Evolutionary conservation across 163 green algal species (phyloP).

Genomic region (Chlamydomonas reinhardtii): DNA sequence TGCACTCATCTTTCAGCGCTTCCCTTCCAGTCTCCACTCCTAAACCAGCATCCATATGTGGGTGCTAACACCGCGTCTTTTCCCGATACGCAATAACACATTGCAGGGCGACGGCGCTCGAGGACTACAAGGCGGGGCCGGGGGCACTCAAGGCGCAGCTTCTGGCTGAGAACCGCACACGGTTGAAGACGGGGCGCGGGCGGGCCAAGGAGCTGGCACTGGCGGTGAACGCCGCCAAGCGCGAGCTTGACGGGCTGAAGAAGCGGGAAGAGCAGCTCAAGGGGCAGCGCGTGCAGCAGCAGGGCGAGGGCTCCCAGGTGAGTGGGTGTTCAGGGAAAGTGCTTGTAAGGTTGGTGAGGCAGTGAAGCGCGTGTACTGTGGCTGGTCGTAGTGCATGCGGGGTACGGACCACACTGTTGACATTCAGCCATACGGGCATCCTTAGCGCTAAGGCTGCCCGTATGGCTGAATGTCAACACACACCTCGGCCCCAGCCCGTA

Average conservation of each 20-base stretch:
- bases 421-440: no score
- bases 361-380: not conserved
- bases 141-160: slow-evolving; percentile 60
- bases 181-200: slow-evolving; percentile 30
- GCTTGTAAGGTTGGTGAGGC: no score
- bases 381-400: no score
- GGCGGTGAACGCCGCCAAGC: slow-evolving; percentile 70
- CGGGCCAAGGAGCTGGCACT: slow-evolving; percentile 67
- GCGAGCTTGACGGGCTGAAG: slow-evolving; percentile 65
- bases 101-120: slow-evolving; percentile 47
- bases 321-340: not conserved
- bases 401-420: no score
- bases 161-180: slow-evolving; percentile 61
- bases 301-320: slow-evolving; percentile 59
- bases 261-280: slow-evolving; percentile 50
- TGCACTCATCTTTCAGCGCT: no score
- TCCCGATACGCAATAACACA: no score
- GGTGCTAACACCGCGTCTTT: no score
- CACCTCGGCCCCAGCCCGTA: not conserved
- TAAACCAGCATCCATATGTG: no score
- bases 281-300: slow-evolving; percentile 41
- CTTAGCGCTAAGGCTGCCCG: no score
- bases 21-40: no score
- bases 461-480: no score
- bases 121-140: slow-evolving; percentile 56